Conservation (phyloP, 139 green algal species). For the Desmodesmus armatus region DNA sequence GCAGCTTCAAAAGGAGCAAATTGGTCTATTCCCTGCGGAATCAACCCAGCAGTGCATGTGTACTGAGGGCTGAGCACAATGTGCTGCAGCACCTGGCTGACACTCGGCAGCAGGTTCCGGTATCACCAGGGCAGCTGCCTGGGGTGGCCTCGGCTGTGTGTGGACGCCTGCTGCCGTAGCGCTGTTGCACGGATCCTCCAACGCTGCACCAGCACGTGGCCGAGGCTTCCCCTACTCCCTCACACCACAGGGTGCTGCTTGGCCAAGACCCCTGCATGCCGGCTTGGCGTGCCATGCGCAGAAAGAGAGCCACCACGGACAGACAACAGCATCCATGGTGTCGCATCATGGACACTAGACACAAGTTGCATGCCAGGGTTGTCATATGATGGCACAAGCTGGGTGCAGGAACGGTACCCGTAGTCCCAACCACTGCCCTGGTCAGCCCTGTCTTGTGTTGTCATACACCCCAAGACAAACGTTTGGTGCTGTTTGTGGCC, state of each 20-base stretch:
- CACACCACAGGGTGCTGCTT: too few species aligned
- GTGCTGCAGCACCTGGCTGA: conserved; percentile 90
- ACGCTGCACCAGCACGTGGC: conserved; percentile 2
- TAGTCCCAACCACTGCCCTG: neutral
- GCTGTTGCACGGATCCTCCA: conserved; percentile 50
- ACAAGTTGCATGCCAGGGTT: too few species aligned
- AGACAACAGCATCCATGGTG: neutral
- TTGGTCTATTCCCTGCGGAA: neutral
- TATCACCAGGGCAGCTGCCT: too few species aligned
- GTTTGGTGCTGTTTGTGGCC: neutral
- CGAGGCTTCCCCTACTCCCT: too few species aligned
- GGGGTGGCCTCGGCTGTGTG: conserved; percentile 89
- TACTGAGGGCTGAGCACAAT: conserved; percentile 77
- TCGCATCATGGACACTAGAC: neutral
- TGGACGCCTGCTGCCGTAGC: conserved; percentile 93
- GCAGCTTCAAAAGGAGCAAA: neutral
- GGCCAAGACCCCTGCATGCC: neutral
- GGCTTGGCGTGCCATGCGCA: neutral
- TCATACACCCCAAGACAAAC: neutral
- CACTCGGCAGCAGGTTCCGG: conserved; percentile 94
- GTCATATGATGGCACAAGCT: neutral
- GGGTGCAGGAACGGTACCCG: neutral
- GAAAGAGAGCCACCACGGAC: neutral
- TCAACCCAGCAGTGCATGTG: neutral
- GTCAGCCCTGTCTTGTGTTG: neutral